Evolutionary conservation across 2,329 filamentous ascomycete species (phyloP), one percentile per base, ranked within the genome.

Genomic region (Colletotrichum lini): DNA sequence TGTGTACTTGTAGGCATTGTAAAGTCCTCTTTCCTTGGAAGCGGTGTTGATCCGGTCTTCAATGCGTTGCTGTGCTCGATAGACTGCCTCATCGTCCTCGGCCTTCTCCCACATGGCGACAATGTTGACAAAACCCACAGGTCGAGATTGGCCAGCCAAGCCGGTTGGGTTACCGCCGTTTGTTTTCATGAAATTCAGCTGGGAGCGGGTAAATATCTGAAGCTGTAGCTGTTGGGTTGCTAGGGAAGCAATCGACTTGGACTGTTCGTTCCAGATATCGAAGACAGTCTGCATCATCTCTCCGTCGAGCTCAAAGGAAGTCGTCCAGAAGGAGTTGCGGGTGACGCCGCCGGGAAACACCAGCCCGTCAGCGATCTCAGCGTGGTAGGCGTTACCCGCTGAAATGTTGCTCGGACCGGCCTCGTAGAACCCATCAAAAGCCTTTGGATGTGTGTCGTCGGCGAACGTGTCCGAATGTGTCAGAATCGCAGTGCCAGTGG

Each of bases 1-100:
- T 58, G 84, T 79, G 73, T 86, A 87, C 21, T 86, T 69, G 44
- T 79, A 85, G 0, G 78, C 77, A 62, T 82, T 78, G 49, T 80
- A 75, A 0, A 83, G 71, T 0, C 78, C 79, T 8, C 76, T 74
- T n/a, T 77, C 73, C 52, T 76, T 74, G 12, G 82, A 79, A 3
- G 77, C 74, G 0, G 73, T 73, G 15, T 79, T 74, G 13, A 75
- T 75, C 0, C 77, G 74, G 21, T 77, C 68, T 15, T 82, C 60
- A 2, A 79, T 74, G 1, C 76, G 77, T 15, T 75, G 72, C 6
- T 75, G 75, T 4, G 75, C 74, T 13, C 74, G 70, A 9, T 80
- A 62, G 5, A 84, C 75, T 2, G 71, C 67, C 23, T 78, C 74
- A n/a, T 86, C 83, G 15, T 82, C 79, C 1, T 74, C 71, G 2